phyloP scores from a whole-genome alignment of 441 rosid genomes.

The Mallotus repandus region DNA sequence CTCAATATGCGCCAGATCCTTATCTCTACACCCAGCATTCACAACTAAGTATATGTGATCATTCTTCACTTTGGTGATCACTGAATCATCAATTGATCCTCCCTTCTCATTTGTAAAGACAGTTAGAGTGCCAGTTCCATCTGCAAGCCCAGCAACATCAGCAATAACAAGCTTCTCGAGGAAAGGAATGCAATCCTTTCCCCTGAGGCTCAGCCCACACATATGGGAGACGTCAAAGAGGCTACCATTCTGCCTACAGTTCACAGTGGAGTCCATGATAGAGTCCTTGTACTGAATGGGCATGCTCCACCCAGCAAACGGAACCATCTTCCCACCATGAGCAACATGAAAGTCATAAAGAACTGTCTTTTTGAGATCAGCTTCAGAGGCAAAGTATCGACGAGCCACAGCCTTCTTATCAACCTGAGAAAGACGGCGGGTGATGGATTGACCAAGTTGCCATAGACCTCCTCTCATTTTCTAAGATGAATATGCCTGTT shows the following conservation, averaged over 20 bases:
- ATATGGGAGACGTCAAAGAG: constrained; percentile 93
- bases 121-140: constrained; percentile 82
- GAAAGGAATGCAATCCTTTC: constrained; percentile 83
- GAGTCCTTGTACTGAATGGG: constrained; percentile 98
- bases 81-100: constrained; percentile 94
- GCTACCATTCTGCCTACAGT: constrained; percentile 84
- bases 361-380: constrained; percentile 81
- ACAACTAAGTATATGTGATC: constrained; percentile 86
- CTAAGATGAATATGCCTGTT: constrained; percentile 27
- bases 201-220: constrained; percentile 96
- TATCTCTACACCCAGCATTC: constrained; percentile 98
- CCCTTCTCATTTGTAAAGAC: constrained; percentile 95
- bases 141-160: constrained; percentile 78
- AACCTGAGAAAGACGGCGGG: constrained; percentile 72
- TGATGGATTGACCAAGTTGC: constrained; percentile 93
- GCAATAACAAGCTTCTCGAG: constrained; percentile 92
- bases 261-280: constrained; percentile 91
- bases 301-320: constrained; percentile 99
- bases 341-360: constrained; percentile 83
- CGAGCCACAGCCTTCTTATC: constrained; percentile 67
- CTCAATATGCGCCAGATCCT: constrained; percentile 96
- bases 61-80: constrained; percentile 83
- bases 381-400: constrained; percentile 66
- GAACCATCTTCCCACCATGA: constrained; percentile 91
- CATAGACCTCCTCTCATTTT: constrained; percentile 93